Base-by-base conservation (phyloP, 1,139 yeast species). In the Geotrichum armillariae region DNA sequence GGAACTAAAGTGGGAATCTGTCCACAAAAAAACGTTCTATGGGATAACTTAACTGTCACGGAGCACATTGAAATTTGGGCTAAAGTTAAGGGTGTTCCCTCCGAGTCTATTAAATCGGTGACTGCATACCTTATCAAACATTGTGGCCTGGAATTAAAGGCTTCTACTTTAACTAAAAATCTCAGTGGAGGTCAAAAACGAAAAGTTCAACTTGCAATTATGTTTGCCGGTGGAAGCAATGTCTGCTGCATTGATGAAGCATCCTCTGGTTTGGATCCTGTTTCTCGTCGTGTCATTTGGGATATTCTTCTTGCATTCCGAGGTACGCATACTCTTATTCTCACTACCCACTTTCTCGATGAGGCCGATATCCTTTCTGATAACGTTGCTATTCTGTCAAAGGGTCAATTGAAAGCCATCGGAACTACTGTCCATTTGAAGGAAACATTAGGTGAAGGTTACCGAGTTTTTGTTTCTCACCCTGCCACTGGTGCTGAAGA, bases 111-210 rank as follows among this genome's bases (percentile, higher is more conserved):
- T 14, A 43, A 49, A 9, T 43, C 39, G 2, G 56, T 59, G 3
- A 50, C 56, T 12, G 50, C 53, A 2, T 54, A 49, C 22, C 52
- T 68, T 17, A 54, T 66, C 25, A 60, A 60, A 5, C 57, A 61
- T 33, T 68, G 72, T 45, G 72, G 68, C 47, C 52, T 68, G 32
- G 50, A 46, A 6, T 41, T 50, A 11, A 69, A 68, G 52, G 56
- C 53, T 1, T 41, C 46, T 4, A 53, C 62, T 1, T 23, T 49
- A 20, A 58, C 67, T 6, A 60, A 59, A 32, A 58, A 60, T 33
- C 74, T 90, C 54, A 85, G 95, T 43, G 97, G 97, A 54, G 97
- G 96, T 41, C 96, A 89, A 69, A 89, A 88, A 71, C 93, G 96
- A 1, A 83, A 96, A 72, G 74, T 90, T 48, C 87, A 95, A 4